These are phyloP conservation scores for Sporothrix luriei DNA, from an alignment of 2,329 filamentous ascomycete species.

Conservation along the genomic window DNA sequence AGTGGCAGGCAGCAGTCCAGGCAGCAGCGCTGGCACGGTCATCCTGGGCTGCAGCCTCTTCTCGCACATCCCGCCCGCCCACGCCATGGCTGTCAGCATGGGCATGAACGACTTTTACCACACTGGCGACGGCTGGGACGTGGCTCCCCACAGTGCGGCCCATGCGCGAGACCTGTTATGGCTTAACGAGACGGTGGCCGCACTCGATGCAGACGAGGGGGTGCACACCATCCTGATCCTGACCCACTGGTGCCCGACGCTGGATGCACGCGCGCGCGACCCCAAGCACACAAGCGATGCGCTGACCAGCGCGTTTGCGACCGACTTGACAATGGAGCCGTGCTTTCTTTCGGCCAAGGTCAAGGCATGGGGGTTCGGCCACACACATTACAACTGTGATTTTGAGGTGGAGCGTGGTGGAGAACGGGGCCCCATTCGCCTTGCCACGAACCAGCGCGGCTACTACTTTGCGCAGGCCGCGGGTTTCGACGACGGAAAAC, in stretches of 20 bases:
- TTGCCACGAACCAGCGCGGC: slow-evolving; percentile 39
- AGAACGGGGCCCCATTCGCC: slow-evolving; percentile 38
- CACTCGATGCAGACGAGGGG: slow-evolving; percentile 37
- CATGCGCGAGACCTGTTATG: slow-evolving; percentile 48
- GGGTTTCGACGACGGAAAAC: slow-evolving; percentile 43
- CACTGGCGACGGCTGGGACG: slow-evolving; percentile 42
- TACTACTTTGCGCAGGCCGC: slow-evolving; percentile 44
- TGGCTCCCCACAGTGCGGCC: slow-evolving; percentile 44
- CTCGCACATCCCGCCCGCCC: slow-evolving; percentile 49
- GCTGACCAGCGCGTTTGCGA: slow-evolving; percentile 44
- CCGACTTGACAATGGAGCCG: slow-evolving; percentile 44
- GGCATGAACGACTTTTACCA: slow-evolving; percentile 57
- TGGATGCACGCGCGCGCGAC: slow-evolving; percentile 42
- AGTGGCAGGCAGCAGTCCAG: slow-evolving; percentile 37
- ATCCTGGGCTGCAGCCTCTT: slow-evolving; percentile 51
- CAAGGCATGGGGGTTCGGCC: slow-evolving; percentile 53
- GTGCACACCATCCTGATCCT: slow-evolving; percentile 44
- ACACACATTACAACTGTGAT: slow-evolving; percentile 54
- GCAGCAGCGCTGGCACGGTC: slow-evolving; percentile 36
- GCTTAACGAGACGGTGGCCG: slow-evolving; percentile 46
- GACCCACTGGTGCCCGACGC: slow-evolving; percentile 50
- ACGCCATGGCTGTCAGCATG: slow-evolving; percentile 45
- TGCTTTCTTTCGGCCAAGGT: slow-evolving; percentile 46
- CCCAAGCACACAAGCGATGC: slow-evolving; percentile 42
- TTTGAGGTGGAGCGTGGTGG: slow-evolving; percentile 38